phyloP scores from a whole-genome alignment of 805 yeast genomes.

The Allodekkera sacchari region DNA sequence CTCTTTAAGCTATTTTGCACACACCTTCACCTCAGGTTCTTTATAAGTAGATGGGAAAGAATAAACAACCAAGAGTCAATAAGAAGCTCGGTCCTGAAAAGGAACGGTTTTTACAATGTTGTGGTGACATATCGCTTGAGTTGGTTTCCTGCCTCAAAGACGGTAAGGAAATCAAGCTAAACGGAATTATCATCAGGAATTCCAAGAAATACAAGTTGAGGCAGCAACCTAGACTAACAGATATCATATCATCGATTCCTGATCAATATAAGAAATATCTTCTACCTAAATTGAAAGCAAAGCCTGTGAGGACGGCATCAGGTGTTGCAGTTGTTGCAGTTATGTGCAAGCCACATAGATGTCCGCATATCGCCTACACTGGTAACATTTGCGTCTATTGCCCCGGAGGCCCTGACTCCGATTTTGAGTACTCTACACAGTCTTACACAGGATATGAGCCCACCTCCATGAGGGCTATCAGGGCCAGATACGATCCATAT shows the following conservation, averaged over 20 bases:
- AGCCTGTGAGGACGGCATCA: constrained; percentile 96
- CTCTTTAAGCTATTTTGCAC: not conserved
- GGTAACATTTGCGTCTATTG: constrained; percentile 98
- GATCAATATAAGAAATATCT: constrained; percentile 90
- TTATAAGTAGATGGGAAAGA: no score
- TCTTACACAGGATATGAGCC: constrained; percentile 99
- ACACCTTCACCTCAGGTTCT: no score
- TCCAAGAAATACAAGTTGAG: constrained; percentile 88
- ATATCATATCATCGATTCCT: constrained; percentile 90
- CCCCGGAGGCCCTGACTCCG: constrained; percentile 99
- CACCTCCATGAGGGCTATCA: constrained; percentile 97
- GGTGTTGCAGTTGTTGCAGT: constrained; percentile 99
- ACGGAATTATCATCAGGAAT: constrained; percentile 76
- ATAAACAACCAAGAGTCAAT: constrained; percentile 38
- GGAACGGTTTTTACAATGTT: constrained; percentile 86
- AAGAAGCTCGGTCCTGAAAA: constrained; percentile 81
- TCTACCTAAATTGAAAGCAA: constrained; percentile 92
- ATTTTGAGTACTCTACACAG: constrained; percentile 95
- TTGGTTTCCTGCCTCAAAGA: constrained; percentile 64
- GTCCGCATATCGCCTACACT: constrained; percentile 98
- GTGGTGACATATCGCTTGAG: constrained; percentile 86
- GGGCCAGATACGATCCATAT: constrained; percentile 97
- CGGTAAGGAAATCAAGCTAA: constrained; percentile 75
- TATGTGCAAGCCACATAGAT: constrained; percentile 98
- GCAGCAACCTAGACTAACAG: constrained; percentile 90